Base-by-base conservation (phyloP, 192 early-diverging fungal species). In the Entomortierella parvispora region DNA sequence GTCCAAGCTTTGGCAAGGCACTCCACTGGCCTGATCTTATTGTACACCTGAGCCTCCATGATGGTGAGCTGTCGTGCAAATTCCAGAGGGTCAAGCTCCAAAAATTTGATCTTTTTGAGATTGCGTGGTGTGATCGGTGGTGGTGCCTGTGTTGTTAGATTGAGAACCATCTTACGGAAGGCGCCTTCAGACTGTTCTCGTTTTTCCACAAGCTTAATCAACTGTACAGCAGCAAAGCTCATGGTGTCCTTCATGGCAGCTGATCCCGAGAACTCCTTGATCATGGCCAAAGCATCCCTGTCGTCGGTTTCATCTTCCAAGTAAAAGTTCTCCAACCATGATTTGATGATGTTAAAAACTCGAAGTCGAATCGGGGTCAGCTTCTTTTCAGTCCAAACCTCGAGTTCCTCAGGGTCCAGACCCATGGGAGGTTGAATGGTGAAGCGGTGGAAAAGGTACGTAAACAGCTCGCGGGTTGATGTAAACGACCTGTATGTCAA, bases 61-160 rank as follows among this genome's bases (percentile, higher is more conserved):
- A 98, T 84, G 4, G 96, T 98, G 62, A 98, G 84, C 84, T 98
- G 96, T n/a, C 96, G 88, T 1, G 96, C 96, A n/a, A 97, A 83
- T 81, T 98, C 96, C 28, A 93, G 80, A 11, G 96, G 91, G 62
- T 96, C 93, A 28, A 98, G 70, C 47, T 98, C 96, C 66, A 95
- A 75, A 44, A 97, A 88, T 59, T 85, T 87, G 71, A 97, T 81
- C 49, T 87, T 85, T 50, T 90, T 85, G 55, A 95, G 80, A 61
- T 90, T 91, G 66, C 89, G 87, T 7, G 96, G 94, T 50, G 94
- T 69, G 32, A 95, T 92, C 7, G 96, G 90, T 12, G 86, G 79
- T 4, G 96, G 94, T 33, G 89, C 83, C 8, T 89, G 85, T 22
- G 84, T 81, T 9, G 85, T 83, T 23, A 91, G 62, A 43, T 92